These are phyloP conservation scores for Aurinia saxatilis DNA, from an alignment of 345 rosid genomes.

Conservation along the genomic window DNA sequence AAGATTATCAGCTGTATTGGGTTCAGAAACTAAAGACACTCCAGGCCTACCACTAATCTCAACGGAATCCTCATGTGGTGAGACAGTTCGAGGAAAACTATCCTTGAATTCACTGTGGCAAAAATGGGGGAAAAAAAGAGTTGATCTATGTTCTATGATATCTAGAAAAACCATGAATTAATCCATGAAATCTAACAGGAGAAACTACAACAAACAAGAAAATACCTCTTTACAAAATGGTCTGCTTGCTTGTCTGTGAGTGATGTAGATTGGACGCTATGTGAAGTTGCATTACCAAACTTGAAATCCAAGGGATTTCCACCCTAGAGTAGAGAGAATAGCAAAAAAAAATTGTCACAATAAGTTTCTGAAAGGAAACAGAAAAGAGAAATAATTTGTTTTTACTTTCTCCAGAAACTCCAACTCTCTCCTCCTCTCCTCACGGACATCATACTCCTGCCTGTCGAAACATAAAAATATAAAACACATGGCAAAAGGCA, in stretches of 20 bases:
- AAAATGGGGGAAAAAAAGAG: conserved; percentile 13
- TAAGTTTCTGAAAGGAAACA: conserved; percentile 14
- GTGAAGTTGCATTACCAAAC: conserved; percentile 59
- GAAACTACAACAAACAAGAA: conserved; percentile 17
- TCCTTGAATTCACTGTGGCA: conserved; percentile 78
- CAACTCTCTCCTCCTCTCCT: conserved; percentile 85
- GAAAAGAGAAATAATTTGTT: neutral
- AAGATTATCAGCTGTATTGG: conserved; percentile 82
- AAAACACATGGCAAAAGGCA: neutral
- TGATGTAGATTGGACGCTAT: conserved; percentile 87
- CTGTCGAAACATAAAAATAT: conserved; percentile 38
- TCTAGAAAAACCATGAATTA: conserved; percentile 6
- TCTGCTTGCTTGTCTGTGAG: conserved; percentile 66
- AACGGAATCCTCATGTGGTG: conserved; percentile 83
- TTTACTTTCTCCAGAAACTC: conserved; percentile 96
- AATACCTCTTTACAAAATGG: conserved; percentile 69
- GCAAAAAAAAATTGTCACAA: conserved; percentile 11
- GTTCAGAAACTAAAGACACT: conserved; percentile 56
- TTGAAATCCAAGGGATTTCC: conserved; percentile 98
- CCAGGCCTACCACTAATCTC: conserved; percentile 94
- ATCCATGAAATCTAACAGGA: neutral
- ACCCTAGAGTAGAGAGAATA: conserved; percentile 47
- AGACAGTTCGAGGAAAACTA: conserved; percentile 73
- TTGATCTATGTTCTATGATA: conserved; percentile 7
- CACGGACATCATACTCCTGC: conserved; percentile 93